These are phyloP conservation scores for Erysimum cheiri DNA, from an alignment of 441 rosid genomes.

Conservation along the genomic window DNA sequence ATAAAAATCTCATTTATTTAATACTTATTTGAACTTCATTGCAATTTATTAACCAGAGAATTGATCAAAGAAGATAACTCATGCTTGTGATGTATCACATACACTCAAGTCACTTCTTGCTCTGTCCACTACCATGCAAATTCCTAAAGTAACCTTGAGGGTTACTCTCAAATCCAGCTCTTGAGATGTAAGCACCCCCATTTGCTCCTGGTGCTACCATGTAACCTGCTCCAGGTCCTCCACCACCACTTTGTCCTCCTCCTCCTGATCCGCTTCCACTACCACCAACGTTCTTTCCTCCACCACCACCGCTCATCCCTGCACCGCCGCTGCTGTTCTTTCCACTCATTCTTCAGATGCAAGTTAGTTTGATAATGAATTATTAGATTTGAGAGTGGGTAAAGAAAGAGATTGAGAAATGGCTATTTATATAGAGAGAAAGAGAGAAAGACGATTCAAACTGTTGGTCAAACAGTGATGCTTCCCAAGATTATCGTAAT, in stretches of 20 bases:
- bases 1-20: slow-evolving; percentile 4
- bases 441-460: not conserved
- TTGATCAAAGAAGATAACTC: not conserved
- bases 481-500: slow-evolving; percentile 2
- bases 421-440: not conserved
- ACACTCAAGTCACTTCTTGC: slow-evolving; percentile 27
- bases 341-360: slow-evolving; percentile 25
- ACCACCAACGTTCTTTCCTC: not conserved
- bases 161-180: slow-evolving; percentile 34
- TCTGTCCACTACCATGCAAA: slow-evolving; percentile 31
- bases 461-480: not conserved
- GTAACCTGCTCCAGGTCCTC: slow-evolving; percentile 4
- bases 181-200: slow-evolving; percentile 19
- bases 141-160: slow-evolving; percentile 33
- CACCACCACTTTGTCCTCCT: not conserved
- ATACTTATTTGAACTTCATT: not conserved
- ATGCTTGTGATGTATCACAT: not conserved
- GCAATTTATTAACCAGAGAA: not conserved
- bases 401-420: not conserved
- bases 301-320: slow-evolving; percentile 1
- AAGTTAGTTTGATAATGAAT: not conserved
- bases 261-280: not conserved
- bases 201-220: slow-evolving; percentile 32
- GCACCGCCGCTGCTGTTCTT: not conserved
- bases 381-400: not conserved